Conservation (phyloP, 1,284 basidiomycete species). For the Sphagnurus paluster region DNA sequence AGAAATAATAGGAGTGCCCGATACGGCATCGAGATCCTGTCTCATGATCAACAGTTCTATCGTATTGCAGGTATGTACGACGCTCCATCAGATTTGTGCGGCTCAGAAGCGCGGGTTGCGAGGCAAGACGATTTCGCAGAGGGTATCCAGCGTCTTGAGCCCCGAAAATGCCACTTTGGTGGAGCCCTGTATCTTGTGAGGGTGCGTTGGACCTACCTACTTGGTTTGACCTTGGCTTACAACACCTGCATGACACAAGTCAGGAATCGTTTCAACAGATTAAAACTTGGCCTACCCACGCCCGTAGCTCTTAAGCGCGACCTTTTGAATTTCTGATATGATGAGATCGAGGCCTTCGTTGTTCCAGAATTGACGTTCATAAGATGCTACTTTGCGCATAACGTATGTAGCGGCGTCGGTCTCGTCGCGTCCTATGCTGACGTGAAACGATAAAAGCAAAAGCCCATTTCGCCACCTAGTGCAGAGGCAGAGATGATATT, state of each 20-base stretch:
- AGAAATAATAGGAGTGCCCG: conserved; percentile 10
- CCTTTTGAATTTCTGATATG: conserved; percentile 51
- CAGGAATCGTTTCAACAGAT: too few species aligned
- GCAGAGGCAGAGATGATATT: conserved; percentile 71
- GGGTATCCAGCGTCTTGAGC: conserved; percentile 8
- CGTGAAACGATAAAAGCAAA: conserved; percentile 69
- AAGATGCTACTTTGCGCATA: conserved; percentile 51
- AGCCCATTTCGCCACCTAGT: conserved; percentile 56
- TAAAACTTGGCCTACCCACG: too few species aligned
- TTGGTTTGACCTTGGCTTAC: too few species aligned
- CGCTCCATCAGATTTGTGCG: conserved; percentile 7
- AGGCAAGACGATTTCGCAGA: too few species aligned
- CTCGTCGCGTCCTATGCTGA: conserved; percentile 64
- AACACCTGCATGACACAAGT: too few species aligned
- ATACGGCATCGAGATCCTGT: conserved; percentile 11
- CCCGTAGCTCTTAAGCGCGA: conserved; percentile 37
- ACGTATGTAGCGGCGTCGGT: conserved; percentile 60
- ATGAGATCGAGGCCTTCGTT: conserved; percentile 60
- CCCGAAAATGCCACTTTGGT: too few species aligned
- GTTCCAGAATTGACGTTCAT: conserved; percentile 62
- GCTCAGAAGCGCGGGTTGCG: conserved; percentile 8
- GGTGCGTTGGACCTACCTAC: too few species aligned
- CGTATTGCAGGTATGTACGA: conserved; percentile 23
- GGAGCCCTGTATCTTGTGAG: too few species aligned
- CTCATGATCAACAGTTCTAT: conserved; percentile 19